Percentiles rank a stretch among this genome's conserved stretches.
These are phyloP conservation scores for Metschnikowia corniflorae DNA, from an alignment of 805 yeast genomes.

Conservation along the genomic window DNA sequence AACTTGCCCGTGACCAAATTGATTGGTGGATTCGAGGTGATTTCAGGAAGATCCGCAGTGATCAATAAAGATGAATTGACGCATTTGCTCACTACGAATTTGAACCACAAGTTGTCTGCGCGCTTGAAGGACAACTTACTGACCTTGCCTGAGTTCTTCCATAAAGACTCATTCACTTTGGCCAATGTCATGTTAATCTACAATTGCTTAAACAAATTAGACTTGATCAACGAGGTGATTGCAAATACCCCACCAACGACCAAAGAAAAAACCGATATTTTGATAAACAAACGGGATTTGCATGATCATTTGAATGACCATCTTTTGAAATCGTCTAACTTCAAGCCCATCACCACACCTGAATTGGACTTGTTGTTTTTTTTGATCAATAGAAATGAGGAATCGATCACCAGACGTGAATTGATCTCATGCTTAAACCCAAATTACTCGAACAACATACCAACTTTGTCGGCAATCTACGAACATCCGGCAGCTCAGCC, in stretches of 20 bases:
- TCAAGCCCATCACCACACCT: constrained; percentile 37
- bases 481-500: constrained; percentile 43
- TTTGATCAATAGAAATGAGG: constrained; percentile 36
- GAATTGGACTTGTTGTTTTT: constrained; percentile 41
- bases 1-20: constrained; percentile 44
- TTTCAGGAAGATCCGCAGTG: constrained; percentile 30
- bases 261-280: constrained; percentile 38
- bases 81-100: constrained; percentile 32
- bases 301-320: constrained; percentile 43
- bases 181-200: constrained; percentile 39
- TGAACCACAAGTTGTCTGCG: constrained; percentile 39
- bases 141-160: constrained; percentile 35
- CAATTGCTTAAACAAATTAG: constrained; percentile 39
- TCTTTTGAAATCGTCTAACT: constrained; percentile 40
- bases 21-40: constrained; percentile 40
- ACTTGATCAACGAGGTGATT: constrained; percentile 43
- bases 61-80: constrained; percentile 31
- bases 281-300: constrained; percentile 39
- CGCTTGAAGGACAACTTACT: constrained; percentile 35
- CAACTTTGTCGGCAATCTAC: constrained; percentile 35
- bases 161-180: constrained; percentile 30
- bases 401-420: constrained; percentile 39
- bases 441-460: constrained; percentile 35
- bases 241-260: constrained; percentile 45
- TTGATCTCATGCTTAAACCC: constrained; percentile 57